Evolutionary conservation across 164 flowering plant species (phyloP).

Genomic region (Sextonia rubra): DNA sequence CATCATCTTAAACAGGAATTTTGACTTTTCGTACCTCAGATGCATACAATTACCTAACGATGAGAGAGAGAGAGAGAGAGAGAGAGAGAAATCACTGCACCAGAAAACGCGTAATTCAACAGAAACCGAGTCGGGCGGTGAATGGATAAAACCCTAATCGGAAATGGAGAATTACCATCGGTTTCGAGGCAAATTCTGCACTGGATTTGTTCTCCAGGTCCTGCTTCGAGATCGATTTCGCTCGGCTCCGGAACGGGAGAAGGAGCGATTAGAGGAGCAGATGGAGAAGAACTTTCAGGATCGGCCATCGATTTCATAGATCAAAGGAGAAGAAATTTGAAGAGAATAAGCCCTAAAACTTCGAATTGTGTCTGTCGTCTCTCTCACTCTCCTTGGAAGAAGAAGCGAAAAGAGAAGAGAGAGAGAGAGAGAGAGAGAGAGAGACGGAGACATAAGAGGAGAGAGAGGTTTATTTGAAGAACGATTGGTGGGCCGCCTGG

Average conservation of each 20-base stretch:
- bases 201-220: constrained; percentile 81
- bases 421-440: neutral
- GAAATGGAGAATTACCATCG: constrained; percentile 51
- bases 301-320: constrained; percentile 37
- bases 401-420: neutral
- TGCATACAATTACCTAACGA: neutral
- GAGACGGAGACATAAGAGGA: neutral
- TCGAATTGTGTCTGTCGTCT: neutral
- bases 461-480: neutral
- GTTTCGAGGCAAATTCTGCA: constrained; percentile 97
- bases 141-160: neutral
- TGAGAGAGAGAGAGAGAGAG: neutral
- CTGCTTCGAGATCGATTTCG: constrained; percentile 90
- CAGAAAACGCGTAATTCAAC: neutral
- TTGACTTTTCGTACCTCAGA: too few relatives aligned
- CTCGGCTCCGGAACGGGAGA: constrained; percentile 8
- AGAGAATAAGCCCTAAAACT: neutral
- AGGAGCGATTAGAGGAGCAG: constrained; percentile 8
- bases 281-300: constrained; percentile 48
- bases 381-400: neutral
- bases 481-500: neutral
- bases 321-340: neutral
- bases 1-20: too few relatives aligned
- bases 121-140: neutral
- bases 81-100: neutral